phyloP scores from a whole-genome alignment of 2,329 filamentous ascomycete species.

The Neoscytalidium dimidiatum region DNA sequence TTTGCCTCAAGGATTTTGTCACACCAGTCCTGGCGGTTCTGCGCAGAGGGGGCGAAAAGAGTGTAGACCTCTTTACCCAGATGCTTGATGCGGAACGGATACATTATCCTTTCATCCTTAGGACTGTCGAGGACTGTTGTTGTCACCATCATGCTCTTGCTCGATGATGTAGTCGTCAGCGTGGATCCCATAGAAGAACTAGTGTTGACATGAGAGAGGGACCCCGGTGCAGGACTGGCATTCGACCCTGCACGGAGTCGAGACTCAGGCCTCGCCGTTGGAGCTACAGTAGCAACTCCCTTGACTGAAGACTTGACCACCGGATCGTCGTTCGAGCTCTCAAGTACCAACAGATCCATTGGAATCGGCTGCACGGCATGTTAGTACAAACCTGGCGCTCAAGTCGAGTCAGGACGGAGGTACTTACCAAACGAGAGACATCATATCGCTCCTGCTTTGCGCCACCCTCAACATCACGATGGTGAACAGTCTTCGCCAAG shows the following conservation, averaged over 20 bases:
- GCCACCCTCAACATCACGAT: slow-evolving; percentile 67
- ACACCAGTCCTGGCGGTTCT: slow-evolving; percentile 84
- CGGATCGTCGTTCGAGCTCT: slow-evolving; percentile 89
- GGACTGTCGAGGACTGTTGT: slow-evolving; percentile 53
- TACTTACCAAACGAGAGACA: slow-evolving; percentile 81
- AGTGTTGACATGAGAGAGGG: slow-evolving; percentile 69
- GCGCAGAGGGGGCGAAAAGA: slow-evolving; percentile 76
- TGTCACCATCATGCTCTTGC: slow-evolving; percentile 52
- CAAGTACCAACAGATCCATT: slow-evolving; percentile 91
- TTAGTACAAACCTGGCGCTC: background rate
- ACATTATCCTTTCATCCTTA: slow-evolving; percentile 77
- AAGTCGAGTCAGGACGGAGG: background rate
- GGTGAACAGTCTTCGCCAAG: slow-evolving; percentile 74
- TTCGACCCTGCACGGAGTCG: slow-evolving; percentile 52
- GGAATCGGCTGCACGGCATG: slow-evolving; percentile 68
- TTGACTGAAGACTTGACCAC: slow-evolving; percentile 78
- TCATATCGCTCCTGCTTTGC: slow-evolving; percentile 83
- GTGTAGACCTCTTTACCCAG: slow-evolving; percentile 92
- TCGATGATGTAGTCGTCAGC: slow-evolving; percentile 50
- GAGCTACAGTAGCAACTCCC: slow-evolving; percentile 63
- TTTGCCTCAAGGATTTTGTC: slow-evolving; percentile 93
- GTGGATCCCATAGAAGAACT: slow-evolving; percentile 57
- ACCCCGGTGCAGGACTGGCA: slow-evolving; percentile 45
- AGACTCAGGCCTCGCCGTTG: slow-evolving; percentile 45
- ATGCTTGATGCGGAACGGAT: slow-evolving; percentile 94